Conservation (phyloP, 1,139 yeast genomes). For the Eremothecium gossypii region DNA sequence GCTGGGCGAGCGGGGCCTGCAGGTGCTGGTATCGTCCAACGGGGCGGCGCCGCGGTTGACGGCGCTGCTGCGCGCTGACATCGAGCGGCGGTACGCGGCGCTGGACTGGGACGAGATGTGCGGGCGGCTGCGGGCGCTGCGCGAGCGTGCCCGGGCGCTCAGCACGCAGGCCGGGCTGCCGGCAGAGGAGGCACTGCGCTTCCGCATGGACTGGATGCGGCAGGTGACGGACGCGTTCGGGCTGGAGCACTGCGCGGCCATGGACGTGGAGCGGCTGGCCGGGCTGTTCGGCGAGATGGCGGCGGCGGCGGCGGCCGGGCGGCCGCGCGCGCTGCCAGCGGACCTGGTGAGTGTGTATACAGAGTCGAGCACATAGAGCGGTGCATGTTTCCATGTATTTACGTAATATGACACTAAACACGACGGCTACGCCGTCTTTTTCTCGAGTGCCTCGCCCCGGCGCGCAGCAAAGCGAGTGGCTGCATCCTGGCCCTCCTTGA, state of each 20-base stretch:
- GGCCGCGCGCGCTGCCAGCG: background rate
- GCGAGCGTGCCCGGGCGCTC: constrained; percentile 16
- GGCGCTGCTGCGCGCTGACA: constrained; percentile 25
- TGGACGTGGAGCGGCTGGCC: constrained; percentile 18
- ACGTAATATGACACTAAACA: background rate
- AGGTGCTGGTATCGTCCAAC: constrained; percentile 27
- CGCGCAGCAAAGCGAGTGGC: constrained; percentile 29
- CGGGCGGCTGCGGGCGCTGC: constrained; percentile 20
- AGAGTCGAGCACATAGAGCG: background rate
- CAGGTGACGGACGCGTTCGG: constrained; percentile 26
- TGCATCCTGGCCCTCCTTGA: constrained; percentile 50
- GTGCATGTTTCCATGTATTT: background rate
- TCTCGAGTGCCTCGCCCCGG: constrained; percentile 28
- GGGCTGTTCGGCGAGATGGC: constrained; percentile 8
- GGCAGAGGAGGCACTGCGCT: constrained; percentile 8
- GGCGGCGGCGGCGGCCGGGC: background rate
- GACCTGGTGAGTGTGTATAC: background rate
- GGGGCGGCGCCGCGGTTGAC: constrained; percentile 29
- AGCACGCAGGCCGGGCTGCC: constrained; percentile 9
- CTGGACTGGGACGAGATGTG: constrained; percentile 18
- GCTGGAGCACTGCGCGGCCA: constrained; percentile 17
- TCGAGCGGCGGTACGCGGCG: constrained; percentile 13
- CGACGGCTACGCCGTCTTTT: constrained; percentile 6
- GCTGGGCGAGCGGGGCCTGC: constrained; percentile 18
- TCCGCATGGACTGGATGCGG: constrained; percentile 29